Percentiles rank a stretch among this genome's conserved stretches.
These are phyloP conservation scores for Atkinsonella texensis DNA, from an alignment of 2,329 filamentous ascomycete genomes.

Conservation along the genomic window DNA sequence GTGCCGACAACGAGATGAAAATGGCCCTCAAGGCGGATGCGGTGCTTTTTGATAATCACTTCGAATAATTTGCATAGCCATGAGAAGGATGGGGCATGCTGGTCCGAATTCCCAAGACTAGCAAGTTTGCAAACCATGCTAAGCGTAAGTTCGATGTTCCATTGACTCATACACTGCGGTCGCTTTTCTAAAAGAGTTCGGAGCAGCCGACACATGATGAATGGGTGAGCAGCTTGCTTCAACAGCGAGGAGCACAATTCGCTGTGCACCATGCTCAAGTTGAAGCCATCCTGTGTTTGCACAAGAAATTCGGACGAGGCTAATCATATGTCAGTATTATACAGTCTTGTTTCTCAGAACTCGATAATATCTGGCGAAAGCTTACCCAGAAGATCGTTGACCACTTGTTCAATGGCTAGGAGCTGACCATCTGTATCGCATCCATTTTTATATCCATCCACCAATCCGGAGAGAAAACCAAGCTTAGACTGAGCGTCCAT, in stretches of 20 bases:
- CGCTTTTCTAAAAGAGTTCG: conserved; percentile 37
- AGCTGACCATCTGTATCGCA: conserved; percentile 27
- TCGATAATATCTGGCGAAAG: not conserved
- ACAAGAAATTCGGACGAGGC: conserved; percentile 17
- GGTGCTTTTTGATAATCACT: conserved; percentile 45
- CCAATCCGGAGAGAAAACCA: conserved; percentile 26
- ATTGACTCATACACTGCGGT: conserved; percentile 40
- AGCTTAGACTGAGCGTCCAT: conserved; percentile 22
- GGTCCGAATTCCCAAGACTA: conserved; percentile 15
- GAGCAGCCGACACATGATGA: conserved; percentile 29
- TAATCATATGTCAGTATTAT: conserved; percentile 11
- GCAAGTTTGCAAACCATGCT: conserved; percentile 29
- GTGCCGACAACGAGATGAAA: conserved; percentile 45
- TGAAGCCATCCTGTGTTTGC: conserved; percentile 18
- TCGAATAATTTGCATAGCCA: conserved; percentile 42
- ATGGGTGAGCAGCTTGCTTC: conserved; percentile 20
- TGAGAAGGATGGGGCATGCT: conserved; percentile 25
- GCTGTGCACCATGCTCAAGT: conserved; percentile 30
- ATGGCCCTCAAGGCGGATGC: conserved; percentile 48
- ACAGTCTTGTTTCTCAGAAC: not conserved
- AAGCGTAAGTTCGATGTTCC: conserved; percentile 44
- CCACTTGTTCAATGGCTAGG: conserved; percentile 31
- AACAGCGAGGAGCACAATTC: conserved; percentile 25
- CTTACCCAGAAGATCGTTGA: conserved; percentile 28
- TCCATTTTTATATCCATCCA: conserved; percentile 19